Base-by-base conservation (phyloP, 208 protist species). In the Leishmania turanica region DNA sequence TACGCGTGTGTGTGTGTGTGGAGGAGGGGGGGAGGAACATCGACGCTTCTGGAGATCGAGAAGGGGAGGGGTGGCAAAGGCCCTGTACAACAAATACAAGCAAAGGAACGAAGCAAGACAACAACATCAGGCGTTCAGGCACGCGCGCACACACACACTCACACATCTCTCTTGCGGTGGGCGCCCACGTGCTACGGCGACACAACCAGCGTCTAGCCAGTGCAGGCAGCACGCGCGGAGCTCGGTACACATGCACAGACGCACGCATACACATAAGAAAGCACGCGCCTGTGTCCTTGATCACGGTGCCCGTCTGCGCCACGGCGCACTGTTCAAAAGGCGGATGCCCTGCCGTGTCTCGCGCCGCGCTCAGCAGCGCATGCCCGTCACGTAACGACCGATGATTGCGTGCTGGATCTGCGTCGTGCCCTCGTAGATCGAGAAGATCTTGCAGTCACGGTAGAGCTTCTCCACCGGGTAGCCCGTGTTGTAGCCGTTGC, bases 401-500 rank as follows among this genome's bases (percentile, higher is more conserved):
- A 99, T 93, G 54, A 98, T 91, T 51, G 94, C 75, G 66, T 92
- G 88, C 88, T 98, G 94, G 79, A 99, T 98, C 87, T 98, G 90
- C 66, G 86, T 93, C 3, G 96, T 98, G 82, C 95, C 97, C 83
- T 98, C 97, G 89, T 98, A 98, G 74, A 99, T 97, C 68, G 96
- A 96, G 88, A 96, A 98, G 81, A 99, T 96, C 90, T 98, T 98
- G 42, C 87, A 90, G 77, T 99, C 97, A 49, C 96, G 90, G 85
- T 96, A 96, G 19, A 99, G 91, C 87, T 98, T 99, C 86, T 98
- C 97, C n/a, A 98, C 94, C 45, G 97, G 97, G 87, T 98, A 99
- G 15, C 95, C 95, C 24, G 95, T 96, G 87, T 95, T 98, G 87
- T 95, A 98, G 66, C 96, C 96, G 77, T 97, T 98, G 69, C 95